A percentile compares a stretch with the other conserved stretches of the same genome.
Evolutionary conservation across 2,329 filamentous ascomycete genomes (phyloP).

Genomic region (Fusarium gaditjirri): DNA sequence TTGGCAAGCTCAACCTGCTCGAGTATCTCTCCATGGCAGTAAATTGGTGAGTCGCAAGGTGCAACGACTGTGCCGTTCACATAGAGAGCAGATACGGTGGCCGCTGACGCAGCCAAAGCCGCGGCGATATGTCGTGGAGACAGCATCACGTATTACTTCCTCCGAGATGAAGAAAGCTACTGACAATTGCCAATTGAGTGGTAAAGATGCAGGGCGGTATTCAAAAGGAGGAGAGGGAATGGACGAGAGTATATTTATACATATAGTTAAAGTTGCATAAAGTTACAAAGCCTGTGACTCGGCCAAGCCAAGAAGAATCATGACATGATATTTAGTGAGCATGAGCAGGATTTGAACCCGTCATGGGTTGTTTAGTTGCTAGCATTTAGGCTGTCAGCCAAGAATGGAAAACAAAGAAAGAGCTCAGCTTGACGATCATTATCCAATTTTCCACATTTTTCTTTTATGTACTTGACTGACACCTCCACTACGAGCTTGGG

Average conservation of each 20-base stretch:
- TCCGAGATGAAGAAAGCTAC: neutral
- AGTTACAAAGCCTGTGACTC: constrained; percentile 1
- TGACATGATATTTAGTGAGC: constrained; percentile 27
- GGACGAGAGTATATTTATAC: constrained; percentile 8
- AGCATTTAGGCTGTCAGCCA: constrained; percentile 13
- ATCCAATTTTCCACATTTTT: neutral
- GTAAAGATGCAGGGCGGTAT: neutral
- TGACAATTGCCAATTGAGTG: neutral
- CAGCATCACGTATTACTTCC: constrained; percentile 38
- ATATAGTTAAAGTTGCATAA: neutral
- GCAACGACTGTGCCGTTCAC: constrained; percentile 69
- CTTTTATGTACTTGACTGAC: neutral
- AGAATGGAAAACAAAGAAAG: constrained; percentile 5
- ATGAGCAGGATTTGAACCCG: constrained; percentile 31
- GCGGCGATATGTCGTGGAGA: constrained; percentile 41
- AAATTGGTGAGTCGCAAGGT: constrained; percentile 74
- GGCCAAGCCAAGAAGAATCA: constrained; percentile 35
- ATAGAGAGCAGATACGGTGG: constrained; percentile 60
- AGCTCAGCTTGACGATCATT: constrained; percentile 27
- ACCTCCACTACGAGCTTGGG: neutral
- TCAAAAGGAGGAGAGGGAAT: neutral
- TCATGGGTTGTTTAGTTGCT: neutral
- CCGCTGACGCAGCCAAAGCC: constrained; percentile 44
- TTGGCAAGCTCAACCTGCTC: constrained; percentile 70
- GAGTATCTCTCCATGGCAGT: constrained; percentile 73